phyloP scores from a whole-genome alignment of 2,329 filamentous ascomycete genomes.

The Verticillium alfalfae region DNA sequence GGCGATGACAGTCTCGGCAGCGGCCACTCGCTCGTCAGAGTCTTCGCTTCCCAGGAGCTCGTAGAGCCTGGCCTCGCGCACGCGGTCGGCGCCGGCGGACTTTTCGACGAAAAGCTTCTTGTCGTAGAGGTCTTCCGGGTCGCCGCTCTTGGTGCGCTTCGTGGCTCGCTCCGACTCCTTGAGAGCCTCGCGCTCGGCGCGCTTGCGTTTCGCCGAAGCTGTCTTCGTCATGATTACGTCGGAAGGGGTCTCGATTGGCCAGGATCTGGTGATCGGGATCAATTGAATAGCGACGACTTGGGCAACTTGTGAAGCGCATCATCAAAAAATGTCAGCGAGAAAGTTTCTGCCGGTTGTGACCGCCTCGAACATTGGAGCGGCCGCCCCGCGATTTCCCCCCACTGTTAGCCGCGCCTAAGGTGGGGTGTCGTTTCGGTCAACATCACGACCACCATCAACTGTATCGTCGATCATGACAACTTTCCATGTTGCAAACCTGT shows the following conservation, averaged over 20 bases:
- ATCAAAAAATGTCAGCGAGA: slow-evolving; percentile 7
- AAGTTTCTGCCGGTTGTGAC: slow-evolving; percentile 8
- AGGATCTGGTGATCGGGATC: neutral
- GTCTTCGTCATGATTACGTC: slow-evolving; percentile 9
- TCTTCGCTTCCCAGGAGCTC: slow-evolving; percentile 57
- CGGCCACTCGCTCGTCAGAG: slow-evolving; percentile 46
- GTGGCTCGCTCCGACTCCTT: slow-evolving; percentile 8
- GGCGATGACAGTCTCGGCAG: slow-evolving; percentile 53
- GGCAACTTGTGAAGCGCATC: neutral
- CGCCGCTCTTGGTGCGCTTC: slow-evolving; percentile 21
- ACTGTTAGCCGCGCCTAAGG: neutral
- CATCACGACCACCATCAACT: too few species aligned
- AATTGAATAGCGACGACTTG: neutral
- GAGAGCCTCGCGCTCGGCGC: slow-evolving; percentile 12
- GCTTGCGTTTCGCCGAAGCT: slow-evolving; percentile 13
- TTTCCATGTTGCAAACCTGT: too few species aligned
- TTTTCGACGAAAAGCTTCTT: slow-evolving; percentile 45
- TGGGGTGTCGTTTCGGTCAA: neutral
- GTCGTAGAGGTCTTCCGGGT: slow-evolving; percentile 22
- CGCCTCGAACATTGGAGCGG: neutral
- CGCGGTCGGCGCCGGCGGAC: slow-evolving; percentile 46
- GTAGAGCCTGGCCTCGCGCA: slow-evolving; percentile 54
- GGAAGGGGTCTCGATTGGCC: neutral
- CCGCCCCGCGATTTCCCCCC: neutral
- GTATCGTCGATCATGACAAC: too few species aligned